Percentiles rank a stretch among this genome's conserved stretches.
Conservation (phyloP, 1,139 yeast species). For the Spathaspora sp. region DNA sequence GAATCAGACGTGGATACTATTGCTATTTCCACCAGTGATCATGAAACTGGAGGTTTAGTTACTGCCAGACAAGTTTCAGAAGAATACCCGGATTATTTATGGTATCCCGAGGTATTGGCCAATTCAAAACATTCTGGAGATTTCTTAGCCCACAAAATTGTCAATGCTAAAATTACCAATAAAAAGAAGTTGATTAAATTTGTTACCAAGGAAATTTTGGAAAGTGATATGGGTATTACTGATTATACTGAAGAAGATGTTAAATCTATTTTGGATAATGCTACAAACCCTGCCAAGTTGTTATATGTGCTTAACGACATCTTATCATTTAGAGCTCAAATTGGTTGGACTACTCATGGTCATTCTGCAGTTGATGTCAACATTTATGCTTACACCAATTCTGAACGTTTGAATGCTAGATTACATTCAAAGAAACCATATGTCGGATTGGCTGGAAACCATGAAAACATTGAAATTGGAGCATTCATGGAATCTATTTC, state of each 20-base stretch:
- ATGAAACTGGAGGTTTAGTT: slow-evolving; percentile 85
- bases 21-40: slow-evolving; percentile 80
- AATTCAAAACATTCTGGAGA: slow-evolving; percentile 76
- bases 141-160: slow-evolving; percentile 43
- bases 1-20: slow-evolving; percentile 67
- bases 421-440: slow-evolving; percentile 31
- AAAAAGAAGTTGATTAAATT: slow-evolving; percentile 37
- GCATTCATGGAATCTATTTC: slow-evolving; percentile 60
- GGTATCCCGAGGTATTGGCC: slow-evolving; percentile 77
- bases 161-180: slow-evolving; percentile 20
- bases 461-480: slow-evolving; percentile 84
- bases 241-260: slow-evolving; percentile 56
- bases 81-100: slow-evolving; percentile 50
- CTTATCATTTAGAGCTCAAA: slow-evolving; percentile 68
- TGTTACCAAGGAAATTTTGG: slow-evolving; percentile 50
- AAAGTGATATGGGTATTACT: slow-evolving; percentile 56
- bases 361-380: slow-evolving; percentile 91
- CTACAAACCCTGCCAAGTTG: slow-evolving; percentile 20
- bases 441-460: slow-evolving; percentile 65
- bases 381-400: slow-evolving; percentile 71
- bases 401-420: slow-evolving; percentile 35
- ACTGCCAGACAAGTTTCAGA: slow-evolving; percentile 70
- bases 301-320: slow-evolving; percentile 48
- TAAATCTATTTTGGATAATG: slow-evolving; percentile 21
- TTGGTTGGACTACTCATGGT: slow-evolving; percentile 91